Percentiles rank a stretch among this genome's conserved stretches.
phyloP scores from a whole-genome alignment of 139 green algal species.

The Chlamydomonas sp. region DNA sequence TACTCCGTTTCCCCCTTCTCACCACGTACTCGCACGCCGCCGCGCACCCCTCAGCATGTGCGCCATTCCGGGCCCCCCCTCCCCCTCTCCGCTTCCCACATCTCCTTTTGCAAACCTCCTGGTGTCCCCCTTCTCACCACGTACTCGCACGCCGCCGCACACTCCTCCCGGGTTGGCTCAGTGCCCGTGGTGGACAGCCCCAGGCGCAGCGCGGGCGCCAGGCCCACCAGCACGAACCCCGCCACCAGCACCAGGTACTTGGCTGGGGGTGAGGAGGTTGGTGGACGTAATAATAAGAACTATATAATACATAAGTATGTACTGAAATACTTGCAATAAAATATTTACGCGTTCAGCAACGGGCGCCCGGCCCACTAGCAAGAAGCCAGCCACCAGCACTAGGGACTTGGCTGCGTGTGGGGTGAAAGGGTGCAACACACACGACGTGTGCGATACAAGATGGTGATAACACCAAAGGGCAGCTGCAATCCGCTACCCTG shows the following conservation, averaged over 20 bases:
- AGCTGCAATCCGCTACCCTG: too few relatives aligned
- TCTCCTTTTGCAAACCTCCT: too few relatives aligned
- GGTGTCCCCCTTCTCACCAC: neutral
- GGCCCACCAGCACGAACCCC: slow-evolving; percentile 51
- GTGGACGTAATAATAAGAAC: neutral
- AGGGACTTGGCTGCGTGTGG: too few relatives aligned
- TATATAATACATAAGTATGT: neutral
- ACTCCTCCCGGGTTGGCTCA: neutral
- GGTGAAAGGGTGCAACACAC: too few relatives aligned
- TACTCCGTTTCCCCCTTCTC: too few relatives aligned
- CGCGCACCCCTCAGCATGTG: neutral
- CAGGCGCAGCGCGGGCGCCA: slow-evolving; percentile 48
- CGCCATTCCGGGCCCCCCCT: neutral
- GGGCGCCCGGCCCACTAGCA: neutral
- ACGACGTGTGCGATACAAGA: too few relatives aligned
- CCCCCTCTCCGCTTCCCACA: too few relatives aligned
- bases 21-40: too few relatives aligned
- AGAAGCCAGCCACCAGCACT: too few relatives aligned
- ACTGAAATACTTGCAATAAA: neutral
- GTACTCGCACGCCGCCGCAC: neutral
- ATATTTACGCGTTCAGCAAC: neutral
- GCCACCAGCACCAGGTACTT: slow-evolving; percentile 52
- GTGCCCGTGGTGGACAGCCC: neutral
- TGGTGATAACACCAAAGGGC: too few relatives aligned
- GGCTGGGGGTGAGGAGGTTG: neutral